These are phyloP conservation scores for Castanea crenata DNA, from an alignment of 306 rosid species.

Conservation along the genomic window DNA sequence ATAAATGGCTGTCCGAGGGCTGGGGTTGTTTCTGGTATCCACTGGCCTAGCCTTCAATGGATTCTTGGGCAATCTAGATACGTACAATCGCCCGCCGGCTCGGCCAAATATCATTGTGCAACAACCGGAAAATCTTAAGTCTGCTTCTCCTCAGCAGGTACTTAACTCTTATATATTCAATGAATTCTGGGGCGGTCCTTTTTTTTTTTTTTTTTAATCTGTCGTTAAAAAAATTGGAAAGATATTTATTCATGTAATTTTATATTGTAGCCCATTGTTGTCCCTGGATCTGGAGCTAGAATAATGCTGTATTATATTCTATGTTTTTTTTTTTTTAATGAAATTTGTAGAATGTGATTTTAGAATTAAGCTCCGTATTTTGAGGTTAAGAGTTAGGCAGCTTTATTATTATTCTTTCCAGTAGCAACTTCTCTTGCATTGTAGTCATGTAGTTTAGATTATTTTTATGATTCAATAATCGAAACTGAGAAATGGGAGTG, in stretches of 20 bases:
- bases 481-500: too few species aligned
- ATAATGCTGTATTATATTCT: too few species aligned
- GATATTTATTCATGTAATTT: not conserved
- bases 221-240: not conserved
- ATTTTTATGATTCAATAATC: too few species aligned
- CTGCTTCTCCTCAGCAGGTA: constrained; percentile 42
- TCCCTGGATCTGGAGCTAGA: not conserved
- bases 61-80: not conserved
- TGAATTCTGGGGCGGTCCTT: too few species aligned
- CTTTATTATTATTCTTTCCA: too few species aligned
- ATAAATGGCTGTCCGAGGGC: not conserved
- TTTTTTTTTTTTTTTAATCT: too few species aligned
- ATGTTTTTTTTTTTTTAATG: too few species aligned
- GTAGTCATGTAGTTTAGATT: too few species aligned
- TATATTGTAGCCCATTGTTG: not conserved
- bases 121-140: not conserved
- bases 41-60: not conserved
- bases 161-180: not conserved
- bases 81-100: constrained; percentile 36
- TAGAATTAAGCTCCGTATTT: too few species aligned
- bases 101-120: constrained; percentile 14
- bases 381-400: too few species aligned
- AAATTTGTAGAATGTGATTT: too few species aligned
- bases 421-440: too few species aligned
- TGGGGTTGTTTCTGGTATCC: not conserved